Conservation (phyloP, 306 rosid genomes). For the Sindora glabra region DNA sequence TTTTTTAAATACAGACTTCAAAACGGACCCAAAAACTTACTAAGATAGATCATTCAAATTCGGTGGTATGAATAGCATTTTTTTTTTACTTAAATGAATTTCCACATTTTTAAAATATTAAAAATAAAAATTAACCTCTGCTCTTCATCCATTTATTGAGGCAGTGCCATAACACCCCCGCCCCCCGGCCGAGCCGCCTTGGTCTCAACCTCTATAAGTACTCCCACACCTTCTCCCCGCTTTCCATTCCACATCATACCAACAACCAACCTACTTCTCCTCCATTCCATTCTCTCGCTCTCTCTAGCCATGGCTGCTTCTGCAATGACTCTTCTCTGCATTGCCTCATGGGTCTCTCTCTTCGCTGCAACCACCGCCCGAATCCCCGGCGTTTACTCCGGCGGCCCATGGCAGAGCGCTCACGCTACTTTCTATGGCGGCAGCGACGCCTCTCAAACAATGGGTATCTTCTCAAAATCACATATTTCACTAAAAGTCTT, state of each 20-base stretch:
- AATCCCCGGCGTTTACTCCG: conserved; percentile 63
- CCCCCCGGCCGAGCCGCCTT: no score
- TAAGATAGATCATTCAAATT: no score
- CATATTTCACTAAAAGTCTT: background rate
- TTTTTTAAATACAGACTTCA: no score
- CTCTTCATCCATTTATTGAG: no score
- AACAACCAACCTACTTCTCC: conserved; percentile 19
- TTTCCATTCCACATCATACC: no score
- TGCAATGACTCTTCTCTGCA: conserved; percentile 24
- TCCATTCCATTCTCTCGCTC: background rate
- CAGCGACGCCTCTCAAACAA: conserved; percentile 82
- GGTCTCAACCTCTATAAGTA: conserved; percentile 63
- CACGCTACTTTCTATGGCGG: conserved; percentile 95
- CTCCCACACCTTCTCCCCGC: conserved; percentile 13
- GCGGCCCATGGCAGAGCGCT: conserved; percentile 61
- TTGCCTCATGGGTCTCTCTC: conserved; percentile 34
- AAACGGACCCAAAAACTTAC: no score
- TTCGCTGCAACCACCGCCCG: conserved; percentile 31
- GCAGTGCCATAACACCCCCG: no score
- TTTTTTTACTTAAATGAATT: no score
- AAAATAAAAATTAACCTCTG: no score
- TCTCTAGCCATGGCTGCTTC: background rate
- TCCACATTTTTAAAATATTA: no score
- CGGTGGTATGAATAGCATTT: no score
- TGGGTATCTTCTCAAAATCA: conserved; percentile 32